A percentile compares a stretch with the other conserved stretches of the same genome.
Conservation (phyloP, 768 basidiomycete genomes). For the Imleria badia region DNA sequence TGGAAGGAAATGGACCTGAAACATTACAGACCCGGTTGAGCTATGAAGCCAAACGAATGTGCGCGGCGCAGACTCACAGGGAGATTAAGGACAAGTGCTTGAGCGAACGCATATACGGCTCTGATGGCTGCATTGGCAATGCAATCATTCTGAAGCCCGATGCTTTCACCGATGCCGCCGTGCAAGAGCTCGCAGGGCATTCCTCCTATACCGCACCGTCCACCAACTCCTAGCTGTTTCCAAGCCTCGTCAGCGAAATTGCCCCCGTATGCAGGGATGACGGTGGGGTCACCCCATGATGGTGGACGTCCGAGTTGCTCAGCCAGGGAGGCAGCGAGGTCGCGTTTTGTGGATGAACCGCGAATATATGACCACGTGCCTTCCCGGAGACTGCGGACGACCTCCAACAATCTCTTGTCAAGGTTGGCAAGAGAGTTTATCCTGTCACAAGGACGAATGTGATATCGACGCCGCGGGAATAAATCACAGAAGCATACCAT, state of each 20-base stretch:
- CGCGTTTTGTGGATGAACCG: constrained; percentile 38
- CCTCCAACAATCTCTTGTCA: constrained; percentile 55
- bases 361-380: constrained; percentile 61
- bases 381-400: constrained; percentile 52
- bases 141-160: constrained; percentile 57
- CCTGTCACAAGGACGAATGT: constrained; percentile 33
- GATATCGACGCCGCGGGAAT: neutral
- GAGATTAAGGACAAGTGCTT: constrained; percentile 66
- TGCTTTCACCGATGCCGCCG: constrained; percentile 45
- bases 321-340: constrained; percentile 48
- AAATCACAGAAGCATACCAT: constrained; percentile 41
- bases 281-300: constrained; percentile 60
- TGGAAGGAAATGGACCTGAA: constrained; percentile 70
- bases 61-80: constrained; percentile 51
- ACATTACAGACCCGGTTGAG: constrained; percentile 1
- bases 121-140: constrained; percentile 56
- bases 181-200: constrained; percentile 78
- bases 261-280: constrained; percentile 66
- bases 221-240: constrained; percentile 53
- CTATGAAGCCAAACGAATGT: neutral
- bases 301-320: constrained; percentile 56
- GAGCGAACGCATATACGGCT: constrained; percentile 53
- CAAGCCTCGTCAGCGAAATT: constrained; percentile 49
- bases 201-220: constrained; percentile 59
- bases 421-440: constrained; percentile 68